Evolutionary conservation across 1,284 basidiomycete genomes (phyloP).

Genomic region (Thecaphora frezii): DNA sequence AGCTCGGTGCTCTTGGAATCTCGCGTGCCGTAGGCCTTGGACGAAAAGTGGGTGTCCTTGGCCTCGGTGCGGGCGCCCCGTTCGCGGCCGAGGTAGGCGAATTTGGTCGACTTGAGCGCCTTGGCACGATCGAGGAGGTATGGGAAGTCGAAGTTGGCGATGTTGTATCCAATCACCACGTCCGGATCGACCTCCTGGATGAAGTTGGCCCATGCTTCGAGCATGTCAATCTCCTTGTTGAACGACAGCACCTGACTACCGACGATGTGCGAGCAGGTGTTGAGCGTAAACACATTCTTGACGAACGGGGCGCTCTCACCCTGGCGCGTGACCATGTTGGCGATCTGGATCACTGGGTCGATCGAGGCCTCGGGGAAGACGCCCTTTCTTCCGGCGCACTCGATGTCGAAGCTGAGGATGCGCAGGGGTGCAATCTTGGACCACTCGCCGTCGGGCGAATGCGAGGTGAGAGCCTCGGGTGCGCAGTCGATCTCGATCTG

Average conservation of each 20-base stretch:
- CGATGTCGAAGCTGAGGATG: constrained; percentile 58
- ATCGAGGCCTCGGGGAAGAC: constrained; percentile 54
- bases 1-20: constrained; percentile 58
- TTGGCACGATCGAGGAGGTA: constrained; percentile 58
- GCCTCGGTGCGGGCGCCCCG: constrained; percentile 52
- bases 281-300: constrained; percentile 58
- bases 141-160: constrained; percentile 58
- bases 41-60: constrained; percentile 58
- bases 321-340: constrained; percentile 59
- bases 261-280: constrained; percentile 56
- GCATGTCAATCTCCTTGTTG: constrained; percentile 52
- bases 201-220: constrained; percentile 55
- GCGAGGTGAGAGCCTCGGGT: constrained; percentile 44
- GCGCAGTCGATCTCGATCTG: constrained; percentile 57
- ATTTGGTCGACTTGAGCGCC: constrained; percentile 50
- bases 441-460: constrained; percentile 56
- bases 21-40: constrained; percentile 58
- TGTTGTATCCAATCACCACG: constrained; percentile 59
- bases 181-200: constrained; percentile 56
- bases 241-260: constrained; percentile 55
- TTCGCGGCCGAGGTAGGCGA: constrained; percentile 56
- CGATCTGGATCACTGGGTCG: constrained; percentile 59
- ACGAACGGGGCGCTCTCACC: constrained; percentile 55
- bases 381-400: constrained; percentile 58
- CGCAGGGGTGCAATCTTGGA: constrained; percentile 55